Evolutionary conservation across 495 filamentous ascomycete genomes (phyloP).

Genomic region (Hamigera avellanea): DNA sequence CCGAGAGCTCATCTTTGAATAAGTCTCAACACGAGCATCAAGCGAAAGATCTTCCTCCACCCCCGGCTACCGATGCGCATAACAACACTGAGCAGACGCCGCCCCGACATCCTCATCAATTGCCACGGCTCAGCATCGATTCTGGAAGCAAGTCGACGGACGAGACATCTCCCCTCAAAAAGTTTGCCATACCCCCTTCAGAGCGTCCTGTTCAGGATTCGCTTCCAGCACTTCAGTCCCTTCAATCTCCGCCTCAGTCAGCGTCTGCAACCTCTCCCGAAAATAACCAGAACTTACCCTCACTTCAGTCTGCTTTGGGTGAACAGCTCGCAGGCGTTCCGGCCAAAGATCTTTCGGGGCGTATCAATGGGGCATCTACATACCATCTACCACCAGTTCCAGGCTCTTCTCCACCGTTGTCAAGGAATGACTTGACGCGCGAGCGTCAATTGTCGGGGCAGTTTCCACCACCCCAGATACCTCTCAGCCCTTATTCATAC

Average conservation of each 20-base stretch:
- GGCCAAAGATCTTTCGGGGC: conserved; percentile 8
- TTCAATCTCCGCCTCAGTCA: conserved; percentile 10
- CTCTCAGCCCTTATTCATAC: conserved; percentile 28
- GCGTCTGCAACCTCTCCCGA: conserved; percentile 27
- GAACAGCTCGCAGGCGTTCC: conserved; percentile 13
- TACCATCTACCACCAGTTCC: conserved; percentile 14
- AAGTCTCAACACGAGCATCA: too few species aligned
- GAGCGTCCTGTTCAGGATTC: conserved; percentile 12
- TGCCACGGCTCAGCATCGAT: background rate
- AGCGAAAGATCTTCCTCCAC: background rate
- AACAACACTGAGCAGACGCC: conserved; percentile 1
- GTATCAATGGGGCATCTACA: conserved; percentile 13
- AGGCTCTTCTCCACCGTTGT: conserved; percentile 18
- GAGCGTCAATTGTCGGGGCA: conserved; percentile 17
- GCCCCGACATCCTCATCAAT: background rate
- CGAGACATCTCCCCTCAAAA: conserved; percentile 6
- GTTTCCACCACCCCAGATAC: conserved; percentile 18
- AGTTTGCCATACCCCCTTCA: conserved; percentile 15
- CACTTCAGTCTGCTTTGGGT: conserved; percentile 31
- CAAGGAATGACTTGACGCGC: conserved; percentile 18
- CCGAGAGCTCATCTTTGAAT: background rate
- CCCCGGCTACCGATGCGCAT: background rate
- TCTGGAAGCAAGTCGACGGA: conserved; percentile 1
- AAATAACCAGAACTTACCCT: conserved; percentile 27
- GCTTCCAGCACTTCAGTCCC: conserved; percentile 16